Evolutionary conservation across 345 rosid species (phyloP), one percentile per base, ranked within the genome.

Genomic region (Capsella bursapastoris): DNA sequence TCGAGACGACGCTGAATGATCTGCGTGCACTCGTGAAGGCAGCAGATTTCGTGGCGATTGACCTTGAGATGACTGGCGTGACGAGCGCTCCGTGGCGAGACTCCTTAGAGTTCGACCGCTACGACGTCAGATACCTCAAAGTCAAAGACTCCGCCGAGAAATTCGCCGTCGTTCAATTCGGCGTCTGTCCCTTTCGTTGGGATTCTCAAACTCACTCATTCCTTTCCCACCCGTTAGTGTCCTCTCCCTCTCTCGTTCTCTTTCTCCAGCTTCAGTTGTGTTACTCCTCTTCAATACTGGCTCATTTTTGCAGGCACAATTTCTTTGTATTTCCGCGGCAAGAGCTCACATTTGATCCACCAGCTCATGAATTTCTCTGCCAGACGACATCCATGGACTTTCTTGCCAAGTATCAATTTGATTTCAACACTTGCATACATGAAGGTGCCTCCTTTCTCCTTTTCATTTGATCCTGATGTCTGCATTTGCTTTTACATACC

Each of bases 121-220:
- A 74, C 78, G 99, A 92, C 37, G 82, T 95, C 13, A 68, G 85
- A 5, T 95, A 90, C 82, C 91, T 95, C 51, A 95, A 95, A 73
- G 87, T 92, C 70, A 92, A 89, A 81, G 98, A 95, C 70, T 95
- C 99, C 67, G 99, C 90, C 43, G 96, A 92, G 86, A 92, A 89
- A 73, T 92, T 95, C 81, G 98, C 96, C 66, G 93, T 92, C 64
- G 82, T 95, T 57, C 99, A 95, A 77, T 86, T 95, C 82, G 99
- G 99, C 5, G 92, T 95, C 11, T 95, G 96, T 59, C 98, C 99
- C 38, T 92, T 92, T 57, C 90, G 89, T 3, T 95, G 99, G 99
- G 97, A 95, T 78, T 59, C 87, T 1, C 83, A 22, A 57, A 79
- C 87, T 56, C 82, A 79, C 8, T 82, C 91, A 70, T 92, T 92